These are phyloP conservation scores for Basidiobolus heterosporus DNA, from an alignment of 371 early-diverging fungal species.

Conservation along the genomic window DNA sequence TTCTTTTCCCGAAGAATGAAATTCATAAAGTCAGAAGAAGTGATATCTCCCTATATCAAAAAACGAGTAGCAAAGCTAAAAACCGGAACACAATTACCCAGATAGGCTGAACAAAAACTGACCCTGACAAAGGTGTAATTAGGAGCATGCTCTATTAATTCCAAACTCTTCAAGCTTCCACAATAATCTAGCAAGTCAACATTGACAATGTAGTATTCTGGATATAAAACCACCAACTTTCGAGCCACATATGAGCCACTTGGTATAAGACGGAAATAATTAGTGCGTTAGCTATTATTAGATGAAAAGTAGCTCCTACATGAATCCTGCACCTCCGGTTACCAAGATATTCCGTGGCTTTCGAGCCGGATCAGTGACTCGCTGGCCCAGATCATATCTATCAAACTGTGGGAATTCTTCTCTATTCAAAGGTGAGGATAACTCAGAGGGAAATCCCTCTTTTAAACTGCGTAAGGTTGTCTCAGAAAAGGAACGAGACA, in stretches of 20 bases:
- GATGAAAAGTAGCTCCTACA: constrained; percentile 26
- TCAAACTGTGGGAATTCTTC: background rate
- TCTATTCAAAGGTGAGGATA: background rate
- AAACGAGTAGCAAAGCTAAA: background rate
- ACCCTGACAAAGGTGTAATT: constrained; percentile 56
- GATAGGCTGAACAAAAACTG: background rate
- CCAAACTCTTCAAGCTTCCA: constrained; percentile 47
- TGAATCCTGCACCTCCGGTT: constrained; percentile 84
- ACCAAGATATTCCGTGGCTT: constrained; percentile 26
- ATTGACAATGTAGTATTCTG: constrained; percentile 49
- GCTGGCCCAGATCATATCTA: background rate
- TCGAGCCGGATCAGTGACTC: background rate
- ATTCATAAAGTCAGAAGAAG: constrained; percentile 45
- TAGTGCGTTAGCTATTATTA: no score
- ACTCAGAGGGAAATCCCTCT: no score
- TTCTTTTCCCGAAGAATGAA: constrained; percentile 45
- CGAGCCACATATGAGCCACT: constrained; percentile 42
- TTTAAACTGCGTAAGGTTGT: no score
- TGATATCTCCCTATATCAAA: constrained; percentile 46
- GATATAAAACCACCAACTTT: constrained; percentile 43
- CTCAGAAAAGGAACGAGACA: no score
- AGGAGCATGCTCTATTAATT: constrained; percentile 25
- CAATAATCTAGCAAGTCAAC: constrained; percentile 75
- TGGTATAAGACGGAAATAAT: no score
- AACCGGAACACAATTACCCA: background rate